Conservation (phyloP, 108 stramenopile species). For the Mediolabrus comicus region DNA sequence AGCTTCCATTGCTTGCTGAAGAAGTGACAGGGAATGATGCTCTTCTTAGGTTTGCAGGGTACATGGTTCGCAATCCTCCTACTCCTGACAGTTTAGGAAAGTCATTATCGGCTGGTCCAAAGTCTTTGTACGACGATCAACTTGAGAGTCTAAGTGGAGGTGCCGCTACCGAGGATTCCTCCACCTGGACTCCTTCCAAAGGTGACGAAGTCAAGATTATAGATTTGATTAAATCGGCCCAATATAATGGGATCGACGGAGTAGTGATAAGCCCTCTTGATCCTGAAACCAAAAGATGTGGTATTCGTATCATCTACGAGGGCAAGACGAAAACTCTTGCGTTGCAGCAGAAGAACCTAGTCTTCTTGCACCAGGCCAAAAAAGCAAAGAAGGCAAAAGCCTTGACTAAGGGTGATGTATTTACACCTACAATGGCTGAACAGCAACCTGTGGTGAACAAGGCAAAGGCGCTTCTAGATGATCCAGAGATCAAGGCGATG, state of each 20-base stretch:
- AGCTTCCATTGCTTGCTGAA: constrained; percentile 43
- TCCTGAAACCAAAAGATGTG: constrained; percentile 38
- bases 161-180: background rate
- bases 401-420: background rate
- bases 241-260: constrained; percentile 44
- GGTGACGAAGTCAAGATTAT: constrained; percentile 30
- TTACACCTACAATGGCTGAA: too few relatives aligned
- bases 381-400: constrained; percentile 17
- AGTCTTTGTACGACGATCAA: constrained; percentile 27
- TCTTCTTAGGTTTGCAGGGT: constrained; percentile 22
- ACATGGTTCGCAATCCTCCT: constrained; percentile 32
- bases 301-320: constrained; percentile 31
- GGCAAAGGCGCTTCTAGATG: constrained; percentile 30
- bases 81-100: background rate
- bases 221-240: constrained; percentile 27
- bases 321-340: constrained; percentile 37
- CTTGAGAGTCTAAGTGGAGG: background rate
- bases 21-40: constrained; percentile 44
- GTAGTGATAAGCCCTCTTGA: constrained; percentile 25
- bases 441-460: constrained; percentile 31
- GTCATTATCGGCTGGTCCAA: constrained; percentile 4
- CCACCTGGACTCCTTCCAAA: constrained; percentile 26
- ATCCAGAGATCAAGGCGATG: constrained; percentile 39
- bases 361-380: constrained; percentile 30
- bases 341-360: constrained; percentile 29